Conservation (phyloP, 352 stramenopile genomes). For the Aphanomyces astaci region DNA sequence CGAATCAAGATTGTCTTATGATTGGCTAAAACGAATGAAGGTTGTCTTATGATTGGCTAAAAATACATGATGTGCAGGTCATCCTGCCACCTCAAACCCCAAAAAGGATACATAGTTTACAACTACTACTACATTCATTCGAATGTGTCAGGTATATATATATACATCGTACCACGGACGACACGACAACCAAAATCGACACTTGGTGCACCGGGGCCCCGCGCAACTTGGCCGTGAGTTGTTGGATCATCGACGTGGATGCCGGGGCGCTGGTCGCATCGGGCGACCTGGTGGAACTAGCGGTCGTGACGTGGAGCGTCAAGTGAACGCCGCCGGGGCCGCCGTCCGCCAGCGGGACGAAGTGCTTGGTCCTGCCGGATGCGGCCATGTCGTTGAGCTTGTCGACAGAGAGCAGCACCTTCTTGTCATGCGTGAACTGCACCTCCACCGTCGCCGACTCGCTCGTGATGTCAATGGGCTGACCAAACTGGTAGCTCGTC, state of each 20-base stretch:
- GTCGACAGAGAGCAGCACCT: slow-evolving; percentile 46
- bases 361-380: slow-evolving; percentile 28
- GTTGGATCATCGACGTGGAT: background rate
- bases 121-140: no score
- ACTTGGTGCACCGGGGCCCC: slow-evolving; percentile 15
- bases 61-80: no score
- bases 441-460: slow-evolving; percentile 17
- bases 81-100: no score
- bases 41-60: no score
- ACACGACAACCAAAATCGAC: slow-evolving; percentile 20
- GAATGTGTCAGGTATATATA: no score
- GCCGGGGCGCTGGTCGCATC: background rate
- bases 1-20: no score
- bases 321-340: slow-evolving; percentile 7
- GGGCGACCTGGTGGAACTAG: background rate
- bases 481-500: slow-evolving; percentile 70
- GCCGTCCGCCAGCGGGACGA: slow-evolving; percentile 7
- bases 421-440: slow-evolving; percentile 19
- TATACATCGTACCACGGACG: slow-evolving; percentile 20
- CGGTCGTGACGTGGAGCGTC: background rate
- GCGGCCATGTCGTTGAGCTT: slow-evolving; percentile 23
- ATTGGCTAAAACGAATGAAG: no score
- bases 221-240: slow-evolving; percentile 8
- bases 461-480: slow-evolving; percentile 72
- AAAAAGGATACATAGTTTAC: no score